phyloP scores from a whole-genome alignment of 139 green algal genomes.

The Nannochloris sp. region DNA sequence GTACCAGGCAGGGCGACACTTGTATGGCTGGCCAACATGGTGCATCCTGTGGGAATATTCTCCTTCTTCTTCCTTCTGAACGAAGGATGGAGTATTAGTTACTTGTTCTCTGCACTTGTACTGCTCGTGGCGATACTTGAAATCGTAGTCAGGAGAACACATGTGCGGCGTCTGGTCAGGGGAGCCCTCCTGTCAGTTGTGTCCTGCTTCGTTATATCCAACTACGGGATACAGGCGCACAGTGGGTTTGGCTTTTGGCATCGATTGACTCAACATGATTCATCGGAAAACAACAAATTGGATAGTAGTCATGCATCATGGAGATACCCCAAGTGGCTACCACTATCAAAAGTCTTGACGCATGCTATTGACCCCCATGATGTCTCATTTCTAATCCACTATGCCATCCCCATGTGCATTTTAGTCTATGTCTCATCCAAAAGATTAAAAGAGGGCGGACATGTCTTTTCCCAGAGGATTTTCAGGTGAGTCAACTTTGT shows the following conservation, averaged over 20 bases:
- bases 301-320: too few species aligned
- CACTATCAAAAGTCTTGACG: not conserved
- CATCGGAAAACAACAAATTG: not conserved
- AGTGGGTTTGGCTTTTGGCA: slow-evolving; percentile 25
- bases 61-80: slow-evolving; percentile 32
- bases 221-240: slow-evolving; percentile 4
- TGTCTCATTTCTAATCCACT: not conserved
- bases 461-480: too few species aligned
- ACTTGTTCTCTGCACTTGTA: not conserved
- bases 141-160: too few species aligned
- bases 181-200: not conserved
- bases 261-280: slow-evolving; percentile 21
- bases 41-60: slow-evolving; percentile 24
- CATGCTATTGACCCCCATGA: not conserved
- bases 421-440: not conserved
- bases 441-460: too few species aligned
- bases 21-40: slow-evolving; percentile 5
- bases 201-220: not conserved
- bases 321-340: too few species aligned
- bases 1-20: not conserved
- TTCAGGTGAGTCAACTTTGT: too few species aligned
- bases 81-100: slow-evolving; percentile 15
- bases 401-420: not conserved
- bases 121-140: too few species aligned
- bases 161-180: not conserved